phyloP scores from a whole-genome alignment of 169 alveolate species.

The Cryptosporidium canis region DNA sequence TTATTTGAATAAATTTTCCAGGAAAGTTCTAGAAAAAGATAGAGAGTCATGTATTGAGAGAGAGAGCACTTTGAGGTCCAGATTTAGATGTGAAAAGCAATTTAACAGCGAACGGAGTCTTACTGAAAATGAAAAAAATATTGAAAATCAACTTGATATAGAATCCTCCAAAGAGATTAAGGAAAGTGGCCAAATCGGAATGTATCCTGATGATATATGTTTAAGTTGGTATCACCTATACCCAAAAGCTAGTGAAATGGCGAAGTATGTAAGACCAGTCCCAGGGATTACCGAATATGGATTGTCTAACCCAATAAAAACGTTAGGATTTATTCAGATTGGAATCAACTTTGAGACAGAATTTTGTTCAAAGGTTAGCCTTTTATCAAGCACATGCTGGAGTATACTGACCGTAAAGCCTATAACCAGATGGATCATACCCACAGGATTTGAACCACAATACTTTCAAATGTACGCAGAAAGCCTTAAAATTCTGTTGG shows the following conservation, averaged over 20 bases:
- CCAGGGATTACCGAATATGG: slow-evolving; percentile 69
- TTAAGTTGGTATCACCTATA: slow-evolving; percentile 63
- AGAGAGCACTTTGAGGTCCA: background rate
- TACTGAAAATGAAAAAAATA: background rate
- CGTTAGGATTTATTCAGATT: slow-evolving; percentile 61
- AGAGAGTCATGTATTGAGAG: background rate
- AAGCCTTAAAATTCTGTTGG: slow-evolving; percentile 13
- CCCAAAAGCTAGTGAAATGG: slow-evolving; percentile 37
- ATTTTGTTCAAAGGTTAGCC: background rate
- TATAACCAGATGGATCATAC: slow-evolving; percentile 51
- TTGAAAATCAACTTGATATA: background rate
- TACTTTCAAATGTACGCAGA: slow-evolving; percentile 70
- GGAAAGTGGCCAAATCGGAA: background rate
- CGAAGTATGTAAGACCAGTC: slow-evolving; percentile 51
- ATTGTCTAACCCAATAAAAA: slow-evolving; percentile 52
- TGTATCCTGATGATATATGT: background rate
- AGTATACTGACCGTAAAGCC: slow-evolving; percentile 16
- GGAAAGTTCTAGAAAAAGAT: background rate
- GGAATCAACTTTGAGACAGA: slow-evolving; percentile 20
- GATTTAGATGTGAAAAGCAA: background rate
- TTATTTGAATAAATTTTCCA: background rate
- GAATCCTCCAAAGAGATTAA: background rate
- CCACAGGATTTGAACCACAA: slow-evolving; percentile 61
- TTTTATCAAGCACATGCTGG: background rate
- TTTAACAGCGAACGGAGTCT: background rate